A percentile compares a stretch with the other conserved stretches of the same genome.
Conservation (phyloP, 441 rosid genomes). For the Populus tomentosa region DNA sequence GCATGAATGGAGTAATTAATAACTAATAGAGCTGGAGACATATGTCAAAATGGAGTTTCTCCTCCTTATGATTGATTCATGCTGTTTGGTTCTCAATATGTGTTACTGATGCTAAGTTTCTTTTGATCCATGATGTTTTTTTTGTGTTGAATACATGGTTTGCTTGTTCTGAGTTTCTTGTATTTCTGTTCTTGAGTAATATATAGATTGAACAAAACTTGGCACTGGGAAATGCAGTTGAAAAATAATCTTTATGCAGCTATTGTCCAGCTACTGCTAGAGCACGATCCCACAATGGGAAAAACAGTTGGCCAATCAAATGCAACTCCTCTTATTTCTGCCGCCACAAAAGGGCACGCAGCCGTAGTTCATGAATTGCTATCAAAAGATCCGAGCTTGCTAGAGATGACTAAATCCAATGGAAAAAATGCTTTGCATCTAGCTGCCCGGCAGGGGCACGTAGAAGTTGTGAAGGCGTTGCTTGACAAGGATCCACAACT, state of each 20-base stretch:
- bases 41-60: not conserved
- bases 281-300: constrained; percentile 51
- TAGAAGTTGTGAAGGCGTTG: constrained; percentile 64
- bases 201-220: not conserved
- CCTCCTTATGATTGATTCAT: not conserved
- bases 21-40: not conserved
- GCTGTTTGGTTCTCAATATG: not conserved
- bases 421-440: constrained; percentile 89
- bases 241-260: constrained; percentile 42
- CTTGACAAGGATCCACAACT: constrained; percentile 64
- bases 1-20: not conserved
- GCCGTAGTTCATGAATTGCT: constrained; percentile 60
- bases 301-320: constrained; percentile 82
- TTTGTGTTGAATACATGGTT: not conserved
- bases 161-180: not conserved
- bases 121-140: not conserved
- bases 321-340: constrained; percentile 77
- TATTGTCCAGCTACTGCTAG: constrained; percentile 65
- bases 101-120: not conserved
- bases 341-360: constrained; percentile 71
- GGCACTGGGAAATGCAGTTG: not conserved
- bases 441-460: constrained; percentile 86
- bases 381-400: constrained; percentile 49
- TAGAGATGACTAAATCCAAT: constrained; percentile 60
- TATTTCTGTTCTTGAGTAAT: not conserved